Percentiles rank a stretch among this genome's conserved stretches.
These are phyloP conservation scores for Sugiyamaella pinicola DNA, from an alignment of 1,139 yeast species.

Conservation along the genomic window DNA sequence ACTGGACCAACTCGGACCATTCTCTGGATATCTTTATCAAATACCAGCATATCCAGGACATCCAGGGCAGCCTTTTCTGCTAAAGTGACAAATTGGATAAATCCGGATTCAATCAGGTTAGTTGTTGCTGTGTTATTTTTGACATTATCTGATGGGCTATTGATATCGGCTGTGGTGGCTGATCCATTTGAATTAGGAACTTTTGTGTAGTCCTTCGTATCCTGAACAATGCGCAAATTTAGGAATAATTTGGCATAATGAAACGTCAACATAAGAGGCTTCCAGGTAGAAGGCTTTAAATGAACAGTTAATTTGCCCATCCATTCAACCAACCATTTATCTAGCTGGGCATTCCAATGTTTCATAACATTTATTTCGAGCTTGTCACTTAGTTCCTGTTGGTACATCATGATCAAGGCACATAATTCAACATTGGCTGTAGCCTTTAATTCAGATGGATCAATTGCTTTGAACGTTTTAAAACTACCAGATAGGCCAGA, in stretches of 20 bases:
- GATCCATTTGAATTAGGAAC: too few species aligned
- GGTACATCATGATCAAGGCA: constrained; percentile 33
- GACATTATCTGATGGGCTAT: too few species aligned
- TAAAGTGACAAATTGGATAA: constrained; percentile 23
- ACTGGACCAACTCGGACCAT: constrained; percentile 33
- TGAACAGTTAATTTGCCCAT: constrained; percentile 33
- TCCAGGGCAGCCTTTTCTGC: constrained; percentile 35
- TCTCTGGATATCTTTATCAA: constrained; percentile 33
- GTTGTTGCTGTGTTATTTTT: background rate
- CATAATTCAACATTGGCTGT: constrained; percentile 36
- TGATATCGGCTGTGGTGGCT: too few species aligned
- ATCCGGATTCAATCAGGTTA: constrained; percentile 17
- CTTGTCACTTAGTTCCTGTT: constrained; percentile 29
- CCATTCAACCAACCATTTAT: constrained; percentile 36
- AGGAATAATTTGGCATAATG: constrained; percentile 35
- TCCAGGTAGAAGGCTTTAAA: constrained; percentile 33
- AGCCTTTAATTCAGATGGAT: constrained; percentile 32
- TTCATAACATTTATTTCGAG: constrained; percentile 26
- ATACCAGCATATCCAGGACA: constrained; percentile 32
- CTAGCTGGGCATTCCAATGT: constrained; percentile 35
- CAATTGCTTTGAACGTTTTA: constrained; percentile 18
- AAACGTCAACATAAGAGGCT: constrained; percentile 34
- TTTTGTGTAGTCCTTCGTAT: constrained; percentile 3
- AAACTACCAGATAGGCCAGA: constrained; percentile 20
- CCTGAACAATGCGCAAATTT: constrained; percentile 27